phyloP scores from a whole-genome alignment of 169 alveolate genomes.

The Perkinsus chesapeaki region DNA sequence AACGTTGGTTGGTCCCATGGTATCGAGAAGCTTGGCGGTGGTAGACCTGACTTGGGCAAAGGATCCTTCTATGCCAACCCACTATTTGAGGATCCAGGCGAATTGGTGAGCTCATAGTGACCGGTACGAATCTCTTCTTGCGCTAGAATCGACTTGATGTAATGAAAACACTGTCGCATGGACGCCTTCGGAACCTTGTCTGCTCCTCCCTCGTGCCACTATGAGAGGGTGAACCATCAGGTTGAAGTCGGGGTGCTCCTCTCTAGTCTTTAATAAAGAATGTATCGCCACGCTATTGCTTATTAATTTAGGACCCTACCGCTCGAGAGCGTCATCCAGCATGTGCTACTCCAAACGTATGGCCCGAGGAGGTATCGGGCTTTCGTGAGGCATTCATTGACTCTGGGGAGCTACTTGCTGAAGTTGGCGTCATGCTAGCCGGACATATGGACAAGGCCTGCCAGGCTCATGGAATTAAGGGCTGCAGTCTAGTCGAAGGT shows the following conservation, averaged over 20 bases:
- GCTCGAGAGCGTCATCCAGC: not conserved
- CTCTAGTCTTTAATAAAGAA: no score
- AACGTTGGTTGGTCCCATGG: constrained; percentile 58
- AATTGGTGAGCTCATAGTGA: not conserved
- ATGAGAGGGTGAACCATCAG: no score
- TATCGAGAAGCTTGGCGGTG: constrained; percentile 41
- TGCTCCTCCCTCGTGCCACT: no score
- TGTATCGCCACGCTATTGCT: no score
- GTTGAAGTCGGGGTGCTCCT: no score
- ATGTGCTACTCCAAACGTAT: constrained; percentile 22
- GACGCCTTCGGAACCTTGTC: no score
- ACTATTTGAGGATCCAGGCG: constrained; percentile 22
- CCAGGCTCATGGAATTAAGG: not conserved
- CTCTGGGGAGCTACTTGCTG: constrained; percentile 34
- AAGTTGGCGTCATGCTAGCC: constrained; percentile 40
- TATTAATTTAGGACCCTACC: not conserved
- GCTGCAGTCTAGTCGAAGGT: not conserved
- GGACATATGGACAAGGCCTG: constrained; percentile 43
- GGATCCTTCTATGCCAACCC: constrained; percentile 54
- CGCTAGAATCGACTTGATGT: no score
- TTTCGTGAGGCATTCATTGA: constrained; percentile 42
- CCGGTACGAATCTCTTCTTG: no score
- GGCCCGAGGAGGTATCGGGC: constrained; percentile 48
- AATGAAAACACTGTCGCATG: no score
- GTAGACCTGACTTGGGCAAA: constrained; percentile 44